phyloP scores from a whole-genome alignment of 768 basidiomycete genomes.

The Chiua virens region DNA sequence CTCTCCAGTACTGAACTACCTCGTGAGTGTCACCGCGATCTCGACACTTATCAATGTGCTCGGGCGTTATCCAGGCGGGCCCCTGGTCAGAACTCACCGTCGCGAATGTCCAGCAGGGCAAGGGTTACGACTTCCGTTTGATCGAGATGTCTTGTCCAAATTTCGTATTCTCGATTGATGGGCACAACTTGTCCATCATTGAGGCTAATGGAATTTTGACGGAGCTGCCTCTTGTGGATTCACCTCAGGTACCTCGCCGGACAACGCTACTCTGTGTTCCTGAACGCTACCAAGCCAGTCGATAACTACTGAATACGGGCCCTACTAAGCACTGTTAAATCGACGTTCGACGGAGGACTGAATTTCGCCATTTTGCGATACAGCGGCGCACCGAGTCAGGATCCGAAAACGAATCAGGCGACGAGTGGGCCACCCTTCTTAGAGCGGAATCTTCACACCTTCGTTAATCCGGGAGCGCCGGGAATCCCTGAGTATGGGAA shows the following conservation, averaged over 20 bases:
- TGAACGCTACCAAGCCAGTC: slow-evolving; percentile 43
- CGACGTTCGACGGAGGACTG: slow-evolving; percentile 37
- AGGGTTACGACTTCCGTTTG: slow-evolving; percentile 50
- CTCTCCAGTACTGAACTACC: slow-evolving; percentile 17
- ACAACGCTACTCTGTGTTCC: slow-evolving; percentile 44
- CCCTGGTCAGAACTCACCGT: slow-evolving; percentile 37
- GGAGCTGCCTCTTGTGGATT: slow-evolving; percentile 42
- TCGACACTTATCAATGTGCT: slow-evolving; percentile 34
- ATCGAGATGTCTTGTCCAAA: slow-evolving; percentile 45
- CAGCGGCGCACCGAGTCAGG: slow-evolving; percentile 35
- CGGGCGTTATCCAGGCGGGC: slow-evolving; percentile 34
- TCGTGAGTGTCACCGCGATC: slow-evolving; percentile 16
- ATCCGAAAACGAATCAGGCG: slow-evolving; percentile 40
- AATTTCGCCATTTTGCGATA: slow-evolving; percentile 59
- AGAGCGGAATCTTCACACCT: slow-evolving; percentile 30
- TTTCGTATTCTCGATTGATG: slow-evolving; percentile 47
- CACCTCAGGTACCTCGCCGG: slow-evolving; percentile 32
- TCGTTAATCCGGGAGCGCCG: slow-evolving; percentile 34
- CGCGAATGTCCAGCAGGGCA: slow-evolving; percentile 36
- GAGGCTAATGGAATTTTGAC: slow-evolving; percentile 50
- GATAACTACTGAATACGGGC: slow-evolving; percentile 59
- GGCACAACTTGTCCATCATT: slow-evolving; percentile 39
- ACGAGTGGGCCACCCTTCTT: slow-evolving; percentile 22
- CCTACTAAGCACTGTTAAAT: slow-evolving; percentile 22
- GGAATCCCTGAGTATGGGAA: slow-evolving; percentile 38